Percentiles rank a stretch among this genome's conserved stretches.
Evolutionary conservation across 78 protist species (phyloP).

Genomic region (Dictyostelium intermedium): DNA sequence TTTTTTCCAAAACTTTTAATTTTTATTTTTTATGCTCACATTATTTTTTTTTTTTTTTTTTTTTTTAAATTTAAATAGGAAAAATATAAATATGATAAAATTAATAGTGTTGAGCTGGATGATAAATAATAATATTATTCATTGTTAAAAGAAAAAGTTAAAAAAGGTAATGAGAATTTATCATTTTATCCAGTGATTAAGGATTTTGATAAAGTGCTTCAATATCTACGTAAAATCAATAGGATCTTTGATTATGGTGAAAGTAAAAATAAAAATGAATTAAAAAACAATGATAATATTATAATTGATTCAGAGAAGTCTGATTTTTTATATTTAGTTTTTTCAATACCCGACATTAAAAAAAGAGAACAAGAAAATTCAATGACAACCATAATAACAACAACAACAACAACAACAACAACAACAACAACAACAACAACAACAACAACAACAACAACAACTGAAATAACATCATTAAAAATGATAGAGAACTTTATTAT

Average conservation of each 20-base stretch:
- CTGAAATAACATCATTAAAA: neutral
- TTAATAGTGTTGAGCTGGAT: no score
- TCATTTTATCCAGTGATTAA: neutral
- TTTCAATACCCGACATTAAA: neutral
- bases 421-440: no score
- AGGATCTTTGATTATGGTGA: neutral
- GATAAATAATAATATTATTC: neutral
- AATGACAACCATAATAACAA: no score
- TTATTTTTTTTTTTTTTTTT: no score
- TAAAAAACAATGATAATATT: neutral
- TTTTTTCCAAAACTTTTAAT: no score
- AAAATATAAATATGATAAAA: no score
- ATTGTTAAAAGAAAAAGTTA: neutral
- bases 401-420: no score
- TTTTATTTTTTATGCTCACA: no score
- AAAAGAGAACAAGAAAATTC: no score
- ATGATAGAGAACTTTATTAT: neutral
- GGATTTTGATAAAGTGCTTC: neutral
- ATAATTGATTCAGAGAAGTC: neutral
- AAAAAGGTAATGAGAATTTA: neutral
- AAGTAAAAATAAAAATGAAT: neutral
- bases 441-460: no score
- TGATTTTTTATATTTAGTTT: neutral
- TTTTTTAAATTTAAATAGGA: neutral
- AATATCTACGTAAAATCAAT: no score